Evolutionary conservation across 495 filamentous ascomycete species (phyloP).

Genomic region (Cetradonia linearis): DNA sequence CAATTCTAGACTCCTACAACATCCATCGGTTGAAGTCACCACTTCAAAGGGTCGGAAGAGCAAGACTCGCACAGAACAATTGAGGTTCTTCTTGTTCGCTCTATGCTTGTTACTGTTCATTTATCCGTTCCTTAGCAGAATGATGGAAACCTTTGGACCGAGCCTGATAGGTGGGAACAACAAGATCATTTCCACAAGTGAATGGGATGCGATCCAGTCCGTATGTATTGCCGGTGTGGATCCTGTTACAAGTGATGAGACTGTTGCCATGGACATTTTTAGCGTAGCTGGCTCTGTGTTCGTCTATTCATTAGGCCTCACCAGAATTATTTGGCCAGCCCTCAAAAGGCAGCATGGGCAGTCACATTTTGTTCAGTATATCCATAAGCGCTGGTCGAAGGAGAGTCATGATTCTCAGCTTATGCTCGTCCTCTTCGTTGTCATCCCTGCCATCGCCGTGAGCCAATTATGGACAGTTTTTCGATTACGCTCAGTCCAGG

Average conservation of each 20-base stretch:
- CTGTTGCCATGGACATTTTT: slow-evolving; percentile 17
- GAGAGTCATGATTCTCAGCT: neutral
- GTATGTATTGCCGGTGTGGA: slow-evolving; percentile 9
- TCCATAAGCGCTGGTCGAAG: neutral
- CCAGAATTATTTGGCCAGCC: slow-evolving; percentile 14
- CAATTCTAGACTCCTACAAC: slow-evolving; percentile 13
- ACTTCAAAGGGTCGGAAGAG: neutral
- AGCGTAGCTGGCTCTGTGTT: slow-evolving; percentile 20
- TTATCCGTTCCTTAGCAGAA: slow-evolving; percentile 26
- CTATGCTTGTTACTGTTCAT: slow-evolving; percentile 22
- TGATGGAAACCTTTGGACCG: slow-evolving; percentile 22
- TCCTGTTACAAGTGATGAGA: neutral
- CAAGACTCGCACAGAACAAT: slow-evolving; percentile 7
- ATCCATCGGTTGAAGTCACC: neutral
- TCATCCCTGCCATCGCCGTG: slow-evolving; percentile 21
- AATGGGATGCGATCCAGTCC: slow-evolving; percentile 7
- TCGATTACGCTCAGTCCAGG: slow-evolving; percentile 25
- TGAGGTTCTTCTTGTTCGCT: slow-evolving; percentile 20
- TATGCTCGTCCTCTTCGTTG: slow-evolving; percentile 12
- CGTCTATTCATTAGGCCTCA: slow-evolving; percentile 9
- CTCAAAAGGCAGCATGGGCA: slow-evolving; percentile 13
- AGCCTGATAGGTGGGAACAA: slow-evolving; percentile 16
- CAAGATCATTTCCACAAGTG: slow-evolving; percentile 6
- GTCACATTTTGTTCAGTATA: slow-evolving; percentile 4
- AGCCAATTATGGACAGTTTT: slow-evolving; percentile 29